Evolutionary conservation across 2,329 filamentous ascomycete genomes (phyloP).

Genomic region (Claviceps sp.): DNA sequence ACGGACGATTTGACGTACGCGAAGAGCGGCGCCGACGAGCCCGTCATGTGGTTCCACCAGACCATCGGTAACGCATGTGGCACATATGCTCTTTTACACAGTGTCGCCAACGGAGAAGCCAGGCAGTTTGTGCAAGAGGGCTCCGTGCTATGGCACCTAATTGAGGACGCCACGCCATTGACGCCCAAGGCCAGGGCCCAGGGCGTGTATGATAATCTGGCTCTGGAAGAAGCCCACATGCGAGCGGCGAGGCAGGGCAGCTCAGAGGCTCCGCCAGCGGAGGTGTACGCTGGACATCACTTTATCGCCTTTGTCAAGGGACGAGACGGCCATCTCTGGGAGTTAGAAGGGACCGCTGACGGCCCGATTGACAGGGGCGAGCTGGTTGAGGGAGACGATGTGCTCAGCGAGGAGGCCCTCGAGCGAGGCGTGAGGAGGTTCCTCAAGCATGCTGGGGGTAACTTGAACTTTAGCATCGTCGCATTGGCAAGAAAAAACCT

Average conservation of each 20-base stretch:
- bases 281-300: conserved; percentile 54
- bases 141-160: conserved; percentile 43
- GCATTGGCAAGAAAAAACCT: conserved; percentile 17
- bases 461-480: conserved; percentile 26
- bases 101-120: conserved; percentile 54
- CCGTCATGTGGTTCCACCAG: conserved; percentile 73
- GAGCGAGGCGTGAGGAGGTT: conserved; percentile 39
- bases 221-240: conserved; percentile 61
- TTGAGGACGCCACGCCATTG: conserved; percentile 48
- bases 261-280: conserved; percentile 47
- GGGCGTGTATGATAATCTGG: conserved; percentile 56
- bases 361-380: conserved; percentile 56
- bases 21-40: conserved; percentile 33
- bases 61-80: conserved; percentile 76
- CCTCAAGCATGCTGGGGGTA: conserved; percentile 23
- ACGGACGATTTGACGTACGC: conserved; percentile 18
- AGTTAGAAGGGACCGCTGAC: conserved; percentile 63
- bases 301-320: conserved; percentile 71
- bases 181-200: conserved; percentile 48
- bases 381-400: conserved; percentile 43
- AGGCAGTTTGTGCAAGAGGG: conserved; percentile 37
- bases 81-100: conserved; percentile 64
- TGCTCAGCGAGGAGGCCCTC: conserved; percentile 54
- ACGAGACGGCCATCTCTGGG: conserved; percentile 54
- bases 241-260: conserved; percentile 56